A percentile compares a stretch with the other conserved stretches of the same genome.
These are phyloP conservation scores for Cytospora leucostoma DNA, from an alignment of 2,329 filamentous ascomycete genomes.

Conservation along the genomic window DNA sequence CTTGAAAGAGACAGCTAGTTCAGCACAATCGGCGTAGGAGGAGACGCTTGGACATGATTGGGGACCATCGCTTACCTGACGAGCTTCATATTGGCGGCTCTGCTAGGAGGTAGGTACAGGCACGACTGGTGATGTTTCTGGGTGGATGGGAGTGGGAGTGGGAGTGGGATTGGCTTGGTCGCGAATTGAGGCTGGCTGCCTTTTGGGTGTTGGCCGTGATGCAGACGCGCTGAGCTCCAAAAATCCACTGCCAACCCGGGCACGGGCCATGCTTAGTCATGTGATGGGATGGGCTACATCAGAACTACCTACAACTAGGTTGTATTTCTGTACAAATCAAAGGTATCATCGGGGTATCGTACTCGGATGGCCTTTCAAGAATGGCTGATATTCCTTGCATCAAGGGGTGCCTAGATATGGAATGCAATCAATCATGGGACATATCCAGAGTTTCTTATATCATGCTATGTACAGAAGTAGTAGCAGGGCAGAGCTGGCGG, in stretches of 20 bases:
- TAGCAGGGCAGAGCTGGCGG: conserved; percentile 1
- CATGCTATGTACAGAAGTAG: conserved; percentile 13
- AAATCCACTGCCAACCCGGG: conserved; percentile 7
- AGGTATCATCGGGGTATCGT: not conserved
- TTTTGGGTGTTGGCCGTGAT: conserved; percentile 1
- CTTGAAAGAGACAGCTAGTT: conserved; percentile 37
- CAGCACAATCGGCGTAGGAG: conserved; percentile 28
- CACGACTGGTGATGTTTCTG: not conserved
- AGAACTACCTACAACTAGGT: not conserved
- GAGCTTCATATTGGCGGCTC: conserved; percentile 81
- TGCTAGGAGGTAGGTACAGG: not conserved
- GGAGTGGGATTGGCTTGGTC: conserved; percentile 8
- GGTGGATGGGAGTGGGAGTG: conserved; percentile 10
- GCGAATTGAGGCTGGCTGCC: conserved; percentile 1
- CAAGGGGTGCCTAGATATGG: conserved; percentile 1
- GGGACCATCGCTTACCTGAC: conserved; percentile 76
- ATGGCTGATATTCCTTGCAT: not conserved
- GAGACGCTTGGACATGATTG: conserved; percentile 28
- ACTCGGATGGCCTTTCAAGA: no score
- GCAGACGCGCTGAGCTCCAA: conserved; percentile 25
- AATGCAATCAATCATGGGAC: not conserved
- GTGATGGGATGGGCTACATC: conserved; percentile 7
- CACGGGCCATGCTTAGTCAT: conserved; percentile 22
- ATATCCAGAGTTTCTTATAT: not conserved
- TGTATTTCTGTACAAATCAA: not conserved